Conservation (phyloP, 2,329 filamentous ascomycete species). For the Microcera coccophila region DNA sequence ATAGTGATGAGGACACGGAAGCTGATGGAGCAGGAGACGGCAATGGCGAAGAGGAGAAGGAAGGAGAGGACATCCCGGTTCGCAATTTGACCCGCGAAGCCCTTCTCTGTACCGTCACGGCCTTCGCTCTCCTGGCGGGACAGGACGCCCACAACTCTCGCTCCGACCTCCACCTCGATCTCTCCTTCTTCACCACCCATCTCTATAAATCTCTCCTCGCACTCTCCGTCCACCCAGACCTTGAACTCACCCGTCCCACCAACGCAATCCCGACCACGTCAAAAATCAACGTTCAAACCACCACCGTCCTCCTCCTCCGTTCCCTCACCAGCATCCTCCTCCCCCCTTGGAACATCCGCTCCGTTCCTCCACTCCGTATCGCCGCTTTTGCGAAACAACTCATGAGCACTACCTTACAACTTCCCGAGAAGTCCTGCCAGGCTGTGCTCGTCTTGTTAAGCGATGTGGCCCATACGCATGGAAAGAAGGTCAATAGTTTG, state of each 20-base stretch:
- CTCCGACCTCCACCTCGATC: slow-evolving; percentile 76
- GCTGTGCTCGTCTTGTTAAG: slow-evolving; percentile 75
- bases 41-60: slow-evolving; percentile 37
- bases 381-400: slow-evolving; percentile 92
- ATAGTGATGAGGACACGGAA: slow-evolving; percentile 59
- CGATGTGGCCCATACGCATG: slow-evolving; percentile 76
- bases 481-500: slow-evolving; percentile 74
- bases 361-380: slow-evolving; percentile 77
- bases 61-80: slow-evolving; percentile 38
- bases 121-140: slow-evolving; percentile 91
- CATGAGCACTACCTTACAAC: slow-evolving; percentile 73
- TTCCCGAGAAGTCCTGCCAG: slow-evolving; percentile 84
- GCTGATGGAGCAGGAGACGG: slow-evolving; percentile 42
- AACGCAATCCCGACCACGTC: slow-evolving; percentile 41
- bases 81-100: slow-evolving; percentile 81
- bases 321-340: slow-evolving; percentile 79
- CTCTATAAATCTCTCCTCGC: slow-evolving; percentile 83
- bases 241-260: slow-evolving; percentile 65
- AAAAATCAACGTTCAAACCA: slow-evolving; percentile 92
- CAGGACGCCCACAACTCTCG: slow-evolving; percentile 88
- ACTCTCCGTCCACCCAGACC: slow-evolving; percentile 75
- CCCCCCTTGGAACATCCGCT: slow-evolving; percentile 67
- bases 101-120: slow-evolving; percentile 91
- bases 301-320: slow-evolving; percentile 84
- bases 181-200: slow-evolving; percentile 92